A percentile compares a stretch with the other conserved stretches of the same genome.
These are phyloP conservation scores for Xerocomellus chrysenteron DNA, from an alignment of 768 basidiomycete species.

Conservation along the genomic window DNA sequence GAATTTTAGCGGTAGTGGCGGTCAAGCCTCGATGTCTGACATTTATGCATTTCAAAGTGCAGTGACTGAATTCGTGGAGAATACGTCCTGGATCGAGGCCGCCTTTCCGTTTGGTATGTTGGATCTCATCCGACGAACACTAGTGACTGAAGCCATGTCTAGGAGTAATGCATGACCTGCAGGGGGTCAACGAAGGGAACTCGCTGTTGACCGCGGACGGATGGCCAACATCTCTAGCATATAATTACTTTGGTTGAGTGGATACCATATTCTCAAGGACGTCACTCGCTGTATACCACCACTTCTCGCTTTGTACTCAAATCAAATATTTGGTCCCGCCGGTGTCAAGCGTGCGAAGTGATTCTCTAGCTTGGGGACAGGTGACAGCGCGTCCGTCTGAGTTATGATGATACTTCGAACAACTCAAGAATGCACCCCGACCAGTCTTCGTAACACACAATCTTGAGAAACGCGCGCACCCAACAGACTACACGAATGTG, in stretches of 20 bases:
- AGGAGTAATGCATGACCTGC: conserved; percentile 59
- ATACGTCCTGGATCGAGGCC: conserved; percentile 33
- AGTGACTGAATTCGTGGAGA: conserved; percentile 47
- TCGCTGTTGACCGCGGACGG: conserved; percentile 48
- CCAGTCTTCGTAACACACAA: too few species aligned
- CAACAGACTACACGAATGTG: neutral
- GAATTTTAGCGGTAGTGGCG: conserved; percentile 51
- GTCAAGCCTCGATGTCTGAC: conserved; percentile 40
- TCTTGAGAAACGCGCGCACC: neutral
- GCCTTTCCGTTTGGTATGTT: conserved; percentile 66
- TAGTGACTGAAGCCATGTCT: neutral
- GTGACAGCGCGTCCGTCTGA: too few species aligned
- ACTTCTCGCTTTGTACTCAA: conserved; percentile 12
- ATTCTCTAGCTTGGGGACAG: too few species aligned
- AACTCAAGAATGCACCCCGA: too few species aligned
- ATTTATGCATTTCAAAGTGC: conserved; percentile 49
- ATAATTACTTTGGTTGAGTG: conserved; percentile 44
- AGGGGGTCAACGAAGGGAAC: conserved; percentile 56
- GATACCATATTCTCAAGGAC: neutral
- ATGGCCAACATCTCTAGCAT: conserved; percentile 55
- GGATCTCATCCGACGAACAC: neutral
- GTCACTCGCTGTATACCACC: neutral
- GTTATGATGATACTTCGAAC: too few species aligned
- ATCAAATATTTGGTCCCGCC: neutral
- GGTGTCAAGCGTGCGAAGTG: too few species aligned